Evolutionary conservation across 2,329 filamentous ascomycete genomes (phyloP), one percentile per base, ranked within the genome.

Genomic region (Herpotrichia juniperi): DNA sequence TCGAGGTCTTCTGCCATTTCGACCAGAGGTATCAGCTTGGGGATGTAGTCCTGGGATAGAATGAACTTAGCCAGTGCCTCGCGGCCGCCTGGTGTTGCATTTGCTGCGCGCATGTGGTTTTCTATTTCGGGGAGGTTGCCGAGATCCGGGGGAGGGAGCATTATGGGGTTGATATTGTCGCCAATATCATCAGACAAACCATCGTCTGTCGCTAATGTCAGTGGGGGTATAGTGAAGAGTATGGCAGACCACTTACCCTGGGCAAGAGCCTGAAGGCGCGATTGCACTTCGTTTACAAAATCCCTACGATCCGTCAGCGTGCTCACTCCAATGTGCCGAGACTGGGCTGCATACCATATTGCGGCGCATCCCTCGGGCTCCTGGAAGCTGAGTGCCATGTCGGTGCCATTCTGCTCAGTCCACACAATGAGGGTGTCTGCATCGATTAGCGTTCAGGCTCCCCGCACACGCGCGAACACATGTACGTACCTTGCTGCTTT

Each of bases 381-480:
- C 74, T 99, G 94, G 69, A 99, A 99, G 72, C 93, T 97, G 58
- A 99, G 83, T 37, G 94, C 94, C 94, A 99, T 97, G 72, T 99
- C 94, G 50, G 93, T 87, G 52, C 89, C 89, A 77, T 87, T 94
- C 53, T 87, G 85, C 72, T 97, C 94, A 32, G 93, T 97, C 94
- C 94, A 99, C 55, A 99, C 93, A 57, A 99, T 97, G 55, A 99
- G 84, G 3, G 94, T 99, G 74, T 97, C 93, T 96, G 74, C 48
- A 31, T 37, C 43, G 64, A 55, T 71, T 49, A 69, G 65, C 57
- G 14, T 42, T 16, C 22, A 19, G 22, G 9, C 22, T n/a, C n/a
- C 28, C 25, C 11, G 25, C 42, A 25, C 22, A 49, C 35, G 31
- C 35, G 31, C 19, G 28, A 34, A 8, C 21, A 30, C 35, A 50